These are phyloP conservation scores for Maudiozyma barnettii DNA, from an alignment of 805 yeast species.

Conservation along the genomic window DNA sequence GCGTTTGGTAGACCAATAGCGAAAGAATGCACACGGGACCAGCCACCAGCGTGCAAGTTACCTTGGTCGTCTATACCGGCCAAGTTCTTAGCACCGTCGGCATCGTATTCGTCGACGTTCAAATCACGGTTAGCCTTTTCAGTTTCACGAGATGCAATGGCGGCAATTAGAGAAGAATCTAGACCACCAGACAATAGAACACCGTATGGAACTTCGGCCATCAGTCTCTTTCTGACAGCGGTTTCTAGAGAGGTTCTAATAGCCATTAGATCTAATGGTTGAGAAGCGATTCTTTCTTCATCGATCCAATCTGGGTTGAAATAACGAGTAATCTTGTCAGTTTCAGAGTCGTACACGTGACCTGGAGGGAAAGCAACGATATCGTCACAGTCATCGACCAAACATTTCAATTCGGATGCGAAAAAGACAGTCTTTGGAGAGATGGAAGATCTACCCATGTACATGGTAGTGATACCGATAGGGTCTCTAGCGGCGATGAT, in stretches of 20 bases:
- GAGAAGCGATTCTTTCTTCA: slow-evolving; percentile 60
- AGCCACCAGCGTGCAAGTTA: slow-evolving; percentile 64
- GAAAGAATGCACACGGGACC: slow-evolving; percentile 84
- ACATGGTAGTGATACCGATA: slow-evolving; percentile 90
- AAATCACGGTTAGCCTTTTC: slow-evolving; percentile 38
- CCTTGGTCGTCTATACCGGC: slow-evolving; percentile 92
- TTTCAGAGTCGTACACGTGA: slow-evolving; percentile 85
- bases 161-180: slow-evolving; percentile 91
- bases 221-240: slow-evolving; percentile 96
- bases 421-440: slow-evolving; percentile 73
- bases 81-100: slow-evolving; percentile 47
- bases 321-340: slow-evolving; percentile 80
- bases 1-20: slow-evolving; percentile 97
- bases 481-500: slow-evolving; percentile 97
- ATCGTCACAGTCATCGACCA: slow-evolving; percentile 88
- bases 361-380: slow-evolving; percentile 97
- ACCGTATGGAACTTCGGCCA: slow-evolving; percentile 99
- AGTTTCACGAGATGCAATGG: slow-evolving; percentile 96
- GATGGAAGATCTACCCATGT: slow-evolving; percentile 75
- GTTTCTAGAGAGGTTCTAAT: slow-evolving; percentile 79
- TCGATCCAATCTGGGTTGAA: slow-evolving; percentile 95
- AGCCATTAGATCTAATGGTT: slow-evolving; percentile 59
- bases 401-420: slow-evolving; percentile 90
- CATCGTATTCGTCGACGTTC: slow-evolving; percentile 35
- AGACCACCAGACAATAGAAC: slow-evolving; percentile 95